A percentile compares a stretch with the other conserved stretches of the same genome.
Conservation (phyloP, 805 yeast species). For the Monosporozyma servazzii region DNA sequence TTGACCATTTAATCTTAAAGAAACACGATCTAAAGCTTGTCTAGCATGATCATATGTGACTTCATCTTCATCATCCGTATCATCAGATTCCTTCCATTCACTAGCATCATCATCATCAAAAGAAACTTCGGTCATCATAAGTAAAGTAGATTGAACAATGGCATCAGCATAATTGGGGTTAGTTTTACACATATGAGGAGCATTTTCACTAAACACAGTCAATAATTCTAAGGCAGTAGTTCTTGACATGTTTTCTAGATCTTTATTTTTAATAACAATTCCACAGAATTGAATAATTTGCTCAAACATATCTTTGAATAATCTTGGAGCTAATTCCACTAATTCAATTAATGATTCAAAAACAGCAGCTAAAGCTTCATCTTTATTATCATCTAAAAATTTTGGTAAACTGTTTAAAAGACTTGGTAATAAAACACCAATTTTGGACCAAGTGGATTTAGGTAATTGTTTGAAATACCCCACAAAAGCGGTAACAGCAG, state of each 20-base stretch:
- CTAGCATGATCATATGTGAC: conserved; percentile 85
- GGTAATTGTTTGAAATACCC: conserved; percentile 80
- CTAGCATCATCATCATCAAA: conserved; percentile 77
- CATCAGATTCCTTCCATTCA: conserved; percentile 80
- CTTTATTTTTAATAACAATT: conserved; percentile 72
- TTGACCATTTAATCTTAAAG: conserved; percentile 76
- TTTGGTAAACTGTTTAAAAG: conserved; percentile 81
- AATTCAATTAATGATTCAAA: conserved; percentile 82
- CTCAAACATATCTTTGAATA: conserved; percentile 85
- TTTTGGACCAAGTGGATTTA: conserved; percentile 63
- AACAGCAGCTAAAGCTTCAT: conserved; percentile 74
- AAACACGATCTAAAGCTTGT: conserved; percentile 85
- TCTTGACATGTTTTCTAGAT: conserved; percentile 70
- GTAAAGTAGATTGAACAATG: conserved; percentile 63
- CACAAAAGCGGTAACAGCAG: conserved; percentile 88
- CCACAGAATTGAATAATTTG: conserved; percentile 80
- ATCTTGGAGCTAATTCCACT: conserved; percentile 87
- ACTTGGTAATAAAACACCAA: conserved; percentile 74
- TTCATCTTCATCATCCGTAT: conserved; percentile 75
- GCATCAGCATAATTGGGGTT: conserved; percentile 63
- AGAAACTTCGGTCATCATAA: conserved; percentile 89
- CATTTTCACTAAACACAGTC: conserved; percentile 84
- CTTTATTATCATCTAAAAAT: conserved; percentile 69
- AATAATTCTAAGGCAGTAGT: conserved; percentile 80
- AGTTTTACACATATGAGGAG: conserved; percentile 89